Base-by-base conservation (phyloP, 169 alveolate genomes). In the Plasmodium blacklocki region DNA sequence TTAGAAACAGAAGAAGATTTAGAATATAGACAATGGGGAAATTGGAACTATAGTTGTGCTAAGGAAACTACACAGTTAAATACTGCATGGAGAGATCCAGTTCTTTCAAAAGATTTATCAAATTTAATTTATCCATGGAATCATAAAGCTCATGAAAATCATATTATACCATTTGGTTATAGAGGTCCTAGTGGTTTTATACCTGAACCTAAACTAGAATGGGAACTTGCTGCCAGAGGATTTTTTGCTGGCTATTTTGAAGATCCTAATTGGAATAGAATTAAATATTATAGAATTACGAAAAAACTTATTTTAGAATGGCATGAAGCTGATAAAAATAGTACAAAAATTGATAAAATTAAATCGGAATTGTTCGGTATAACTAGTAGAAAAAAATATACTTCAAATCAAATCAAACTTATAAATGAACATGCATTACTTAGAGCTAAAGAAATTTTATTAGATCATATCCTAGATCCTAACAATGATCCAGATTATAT, bases 1-100 rank as follows among this genome's bases (percentile, higher is more conserved):
- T 93, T 89, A 63, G 96, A 94, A 64, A 88, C 94, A 5, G 96
- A 94, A 64, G 87, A 93, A 68, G 95, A 94, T 64, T 88, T 94
- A 45, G 96, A 94, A 47, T 67, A 91, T 43, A 90, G 95, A 59
- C 95, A 92, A 80, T 94, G 96, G 96, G 96, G 96, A 1, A 76
- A 93, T 52, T 94, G 96, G 96, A 83, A 88, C 29, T 91, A 85
- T 29, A 43, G 59, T 26, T 14, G 56, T 12, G 76, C 91, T 9
- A 83, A 83, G 23, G 91, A 83, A 45, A 83, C 83, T 3, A 83
- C 91, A 14, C 91, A 83, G 18, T 83, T 83, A 58, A 83, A 83
- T 70, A 7, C 91, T 9, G 67, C 74, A n/a, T 83, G 91, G 91
- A 68, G 91, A 83, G 91, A 83, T 52, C 91, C 91, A 4, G 91